phyloP scores from a whole-genome alignment of 2,329 filamentous ascomycete genomes.

The Chaetomium sp. region DNA sequence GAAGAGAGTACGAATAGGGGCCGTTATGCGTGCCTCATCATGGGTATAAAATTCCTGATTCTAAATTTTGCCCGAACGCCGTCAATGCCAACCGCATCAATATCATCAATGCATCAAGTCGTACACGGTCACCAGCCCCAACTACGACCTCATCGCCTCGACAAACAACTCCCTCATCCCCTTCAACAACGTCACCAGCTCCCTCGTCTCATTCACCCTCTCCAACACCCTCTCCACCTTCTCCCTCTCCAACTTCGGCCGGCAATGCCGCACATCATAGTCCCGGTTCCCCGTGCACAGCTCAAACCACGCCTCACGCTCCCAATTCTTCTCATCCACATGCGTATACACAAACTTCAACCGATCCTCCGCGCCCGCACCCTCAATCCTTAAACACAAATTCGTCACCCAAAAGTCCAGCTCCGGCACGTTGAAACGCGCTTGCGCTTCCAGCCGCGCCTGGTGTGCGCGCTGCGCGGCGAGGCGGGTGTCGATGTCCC shows the following conservation, averaged over 20 bases:
- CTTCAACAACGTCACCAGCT: conserved; percentile 67
- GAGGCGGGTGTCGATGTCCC: conserved; percentile 60
- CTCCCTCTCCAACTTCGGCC: conserved; percentile 75
- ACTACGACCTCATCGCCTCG: conserved; percentile 52
- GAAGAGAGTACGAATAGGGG: too few relatives aligned
- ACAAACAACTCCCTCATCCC: conserved; percentile 77
- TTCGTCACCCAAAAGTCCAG: conserved; percentile 94
- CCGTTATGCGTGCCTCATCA: too few relatives aligned
- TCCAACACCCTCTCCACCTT: conserved; percentile 72
- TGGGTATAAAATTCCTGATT: background rate
- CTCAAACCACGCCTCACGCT: conserved; percentile 89
- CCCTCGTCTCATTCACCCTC: conserved; percentile 71
- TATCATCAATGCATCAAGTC: background rate
- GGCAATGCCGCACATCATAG: conserved; percentile 74
- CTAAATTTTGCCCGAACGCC: too few relatives aligned
- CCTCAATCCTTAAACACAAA: conserved; percentile 82
- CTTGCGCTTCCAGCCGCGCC: conserved; percentile 71
- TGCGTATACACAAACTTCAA: conserved; percentile 88
- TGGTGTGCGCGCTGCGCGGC: conserved; percentile 69
- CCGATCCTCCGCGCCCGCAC: conserved; percentile 73
- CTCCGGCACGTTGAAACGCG: conserved; percentile 85
- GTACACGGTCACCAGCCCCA: background rate
- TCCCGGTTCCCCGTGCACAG: conserved; percentile 73
- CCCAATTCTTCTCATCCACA: conserved; percentile 80
- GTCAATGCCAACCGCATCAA: background rate